phyloP scores from a whole-genome alignment of 768 basidiomycete genomes.

The Pholiota microspora region DNA sequence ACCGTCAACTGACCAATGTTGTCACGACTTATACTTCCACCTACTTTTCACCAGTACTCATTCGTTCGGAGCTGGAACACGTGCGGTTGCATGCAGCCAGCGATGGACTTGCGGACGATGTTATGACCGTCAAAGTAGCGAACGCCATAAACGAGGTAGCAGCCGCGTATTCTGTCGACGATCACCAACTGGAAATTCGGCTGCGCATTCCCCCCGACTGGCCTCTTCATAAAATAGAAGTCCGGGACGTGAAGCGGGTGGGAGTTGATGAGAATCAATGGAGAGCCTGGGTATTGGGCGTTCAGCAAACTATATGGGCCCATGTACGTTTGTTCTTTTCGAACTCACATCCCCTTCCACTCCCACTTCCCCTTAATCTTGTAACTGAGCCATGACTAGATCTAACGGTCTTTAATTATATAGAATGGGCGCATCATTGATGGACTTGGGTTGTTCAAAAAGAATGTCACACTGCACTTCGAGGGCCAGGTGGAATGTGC shows the following conservation, averaged over 20 bases:
- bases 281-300: constrained; percentile 91
- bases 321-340: constrained; percentile 52
- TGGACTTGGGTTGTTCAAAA: constrained; percentile 86
- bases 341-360: neutral
- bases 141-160: constrained; percentile 75
- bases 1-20: constrained; percentile 79
- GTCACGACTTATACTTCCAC: constrained; percentile 77
- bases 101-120: constrained; percentile 60
- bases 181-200: constrained; percentile 88
- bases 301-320: constrained; percentile 87
- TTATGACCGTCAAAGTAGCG: constrained; percentile 76
- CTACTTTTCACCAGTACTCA: constrained; percentile 88
- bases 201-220: constrained; percentile 87
- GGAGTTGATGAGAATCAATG: constrained; percentile 89
- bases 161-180: constrained; percentile 86
- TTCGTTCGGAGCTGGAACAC: constrained; percentile 76
- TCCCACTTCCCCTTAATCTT: neutral
- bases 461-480: constrained; percentile 90
- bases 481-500: constrained; percentile 96
- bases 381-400: neutral
- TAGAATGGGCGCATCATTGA: constrained; percentile 92
- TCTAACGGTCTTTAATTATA: neutral
- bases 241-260: constrained; percentile 79
- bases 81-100: constrained; percentile 50
- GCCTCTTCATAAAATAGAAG: constrained; percentile 85